Conservation (phyloP, 225 moss, liverwort and hornwort species). For the Marchantia paleacea region DNA sequence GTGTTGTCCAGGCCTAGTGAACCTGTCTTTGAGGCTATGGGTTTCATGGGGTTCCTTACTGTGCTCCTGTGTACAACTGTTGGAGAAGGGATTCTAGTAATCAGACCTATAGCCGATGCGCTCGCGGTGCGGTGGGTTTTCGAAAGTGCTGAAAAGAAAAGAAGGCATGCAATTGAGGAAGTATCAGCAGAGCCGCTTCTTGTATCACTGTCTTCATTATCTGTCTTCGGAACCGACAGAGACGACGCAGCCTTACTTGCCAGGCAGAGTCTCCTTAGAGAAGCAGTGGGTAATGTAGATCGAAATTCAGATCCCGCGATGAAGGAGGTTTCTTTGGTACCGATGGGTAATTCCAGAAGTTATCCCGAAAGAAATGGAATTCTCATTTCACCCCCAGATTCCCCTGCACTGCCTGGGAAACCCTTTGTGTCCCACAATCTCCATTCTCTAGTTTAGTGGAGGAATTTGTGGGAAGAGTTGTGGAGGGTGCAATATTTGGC, state of each 20-base stretch:
- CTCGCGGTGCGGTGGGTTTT: conserved; percentile 82
- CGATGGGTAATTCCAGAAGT: conserved; percentile 43
- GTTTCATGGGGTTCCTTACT: conserved; percentile 79
- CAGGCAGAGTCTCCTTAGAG: conserved; percentile 53
- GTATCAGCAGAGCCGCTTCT: conserved; percentile 37
- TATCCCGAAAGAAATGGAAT: conserved; percentile 57
- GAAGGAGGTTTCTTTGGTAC: conserved; percentile 48
- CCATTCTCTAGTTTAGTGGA: conserved; percentile 27
- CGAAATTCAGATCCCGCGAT: conserved; percentile 33
- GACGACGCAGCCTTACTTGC: conserved; percentile 58
- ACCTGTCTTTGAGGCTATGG: conserved; percentile 71
- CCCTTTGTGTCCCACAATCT: conserved; percentile 52
- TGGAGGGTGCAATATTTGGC: not conserved
- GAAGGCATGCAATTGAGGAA: conserved; percentile 44
- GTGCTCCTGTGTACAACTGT: conserved; percentile 83
- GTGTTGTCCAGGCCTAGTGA: conserved; percentile 68
- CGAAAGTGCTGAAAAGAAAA: conserved; percentile 57
- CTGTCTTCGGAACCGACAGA: conserved; percentile 65
- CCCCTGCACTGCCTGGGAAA: conserved; percentile 77
- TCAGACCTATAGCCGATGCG: conserved; percentile 88
- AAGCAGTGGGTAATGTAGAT: conserved; percentile 26
- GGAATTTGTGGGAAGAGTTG: not conserved
- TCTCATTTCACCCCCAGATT: conserved; percentile 56
- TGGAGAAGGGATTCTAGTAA: conserved; percentile 83
- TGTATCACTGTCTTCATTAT: conserved; percentile 47